These are phyloP conservation scores for Purpureocillium lavendulum DNA, from an alignment of 2,329 filamentous ascomycete species.

Conservation along the genomic window DNA sequence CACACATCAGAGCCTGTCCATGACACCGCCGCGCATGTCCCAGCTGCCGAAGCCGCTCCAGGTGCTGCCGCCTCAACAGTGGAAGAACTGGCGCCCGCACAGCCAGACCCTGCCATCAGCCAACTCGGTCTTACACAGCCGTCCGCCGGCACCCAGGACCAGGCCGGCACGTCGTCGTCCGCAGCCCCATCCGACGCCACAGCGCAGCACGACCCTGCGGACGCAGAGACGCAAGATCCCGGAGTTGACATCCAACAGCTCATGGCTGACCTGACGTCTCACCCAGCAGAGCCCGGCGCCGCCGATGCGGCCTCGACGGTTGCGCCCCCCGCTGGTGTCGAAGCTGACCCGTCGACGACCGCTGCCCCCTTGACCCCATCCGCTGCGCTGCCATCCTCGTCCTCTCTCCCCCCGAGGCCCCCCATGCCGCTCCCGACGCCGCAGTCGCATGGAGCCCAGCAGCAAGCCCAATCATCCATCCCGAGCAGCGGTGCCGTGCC, in stretches of 20 bases:
- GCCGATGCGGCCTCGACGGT: conserved; percentile 17
- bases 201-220: conserved; percentile 17
- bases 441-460: conserved; percentile 28
- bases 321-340: conserved; percentile 10
- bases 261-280: conserved; percentile 31
- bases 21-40: conserved; percentile 20
- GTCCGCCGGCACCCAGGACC: conserved; percentile 11
- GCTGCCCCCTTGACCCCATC: conserved; percentile 20
- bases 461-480: conserved; percentile 23
- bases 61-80: conserved; percentile 9
- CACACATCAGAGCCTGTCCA: conserved; percentile 20
- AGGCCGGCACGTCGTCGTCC: conserved; percentile 11
- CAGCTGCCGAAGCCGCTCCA: conserved; percentile 17
- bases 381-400: conserved; percentile 25
- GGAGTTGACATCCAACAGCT: conserved; percentile 30
- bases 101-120: conserved; percentile 12
- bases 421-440: conserved; percentile 28
- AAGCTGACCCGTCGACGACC: conserved; percentile 16
- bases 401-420: conserved; percentile 39
- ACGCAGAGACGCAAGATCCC: conserved; percentile 19
- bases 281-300: conserved; percentile 20
- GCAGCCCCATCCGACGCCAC: conserved; percentile 14
- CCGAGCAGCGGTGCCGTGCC: conserved; percentile 17
- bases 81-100: conserved; percentile 13
- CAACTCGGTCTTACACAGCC: conserved; percentile 10